Evolutionary conservation across 768 basidiomycete genomes (phyloP), one percentile per base, ranked within the genome.

Genomic region (Clitopilus passeckerianus): DNA sequence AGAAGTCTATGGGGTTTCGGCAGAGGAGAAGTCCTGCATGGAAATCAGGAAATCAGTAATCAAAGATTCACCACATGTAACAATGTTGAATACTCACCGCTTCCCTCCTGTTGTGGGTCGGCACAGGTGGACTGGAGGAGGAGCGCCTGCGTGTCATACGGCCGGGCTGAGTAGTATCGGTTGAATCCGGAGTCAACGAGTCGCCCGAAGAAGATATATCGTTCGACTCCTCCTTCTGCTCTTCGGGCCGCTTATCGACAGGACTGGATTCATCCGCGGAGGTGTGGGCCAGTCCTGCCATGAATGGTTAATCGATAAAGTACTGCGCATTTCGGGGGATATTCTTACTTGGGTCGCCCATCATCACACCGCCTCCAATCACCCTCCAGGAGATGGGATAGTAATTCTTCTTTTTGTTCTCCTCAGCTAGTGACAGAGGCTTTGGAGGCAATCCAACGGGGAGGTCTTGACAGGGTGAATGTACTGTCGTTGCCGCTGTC

Each of bases 371-470:
- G 14, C 89, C 89, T 0, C 89, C 87, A 55, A 91, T 87, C 12
- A 91, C 88, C 44, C 89, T 79, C 89, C 89, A 91, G 4, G 81
- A 78, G 52, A 91, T 77, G 24, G 88, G 87, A 63, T 83, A 86
- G 68, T 75, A 87, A 59, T 79, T 79, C 61, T 72, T 84, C 65
- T 75, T 70, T 43, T 66, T 70, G 61, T 68, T 73, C 33, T 76
- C 75, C 44, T 78, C 77, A 34, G 71, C 67, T 9, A 56, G 23
- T 6, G 64, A 62, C 50, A 63, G 8, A 34, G 67, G 60, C 50
- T 68, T 65, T 15, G 61, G 58, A 8, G 65, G 69, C 37, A 67
- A 54, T 22, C 65, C 35, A 2, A 60, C 62, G 9, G 58, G 58
- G 18, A 60, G 60, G 1, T 58, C 56, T 1, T 55, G 65, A 1